These are phyloP conservation scores for Parasarocladium wereldwijsianum DNA, from an alignment of 2,329 filamentous ascomycete species.

Conservation along the genomic window DNA sequence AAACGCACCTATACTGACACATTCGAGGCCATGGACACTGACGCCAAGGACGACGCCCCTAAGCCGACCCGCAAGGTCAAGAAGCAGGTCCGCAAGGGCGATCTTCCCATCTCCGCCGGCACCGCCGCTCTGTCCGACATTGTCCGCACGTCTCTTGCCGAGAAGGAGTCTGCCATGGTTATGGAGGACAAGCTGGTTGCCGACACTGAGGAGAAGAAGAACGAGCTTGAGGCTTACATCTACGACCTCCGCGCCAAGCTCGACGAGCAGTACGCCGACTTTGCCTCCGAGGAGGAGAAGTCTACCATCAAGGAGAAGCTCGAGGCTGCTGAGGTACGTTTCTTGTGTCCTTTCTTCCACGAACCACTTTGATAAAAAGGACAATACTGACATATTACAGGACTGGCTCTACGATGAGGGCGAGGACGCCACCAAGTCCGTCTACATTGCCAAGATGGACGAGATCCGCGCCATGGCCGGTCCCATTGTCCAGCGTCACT, in stretches of 20 bases:
- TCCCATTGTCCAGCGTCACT: slow-evolving; percentile 85
- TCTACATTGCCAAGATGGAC: slow-evolving; percentile 90
- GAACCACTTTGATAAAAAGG: background rate
- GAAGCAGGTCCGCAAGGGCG: slow-evolving; percentile 98
- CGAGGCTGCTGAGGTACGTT: slow-evolving; percentile 67
- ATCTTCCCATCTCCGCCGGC: slow-evolving; percentile 72
- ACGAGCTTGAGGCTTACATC: slow-evolving; percentile 94
- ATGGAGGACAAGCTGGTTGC: slow-evolving; percentile 98
- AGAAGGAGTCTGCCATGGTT: slow-evolving; percentile 82
- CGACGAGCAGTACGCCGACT: slow-evolving; percentile 78
- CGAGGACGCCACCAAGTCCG: slow-evolving; percentile 83
- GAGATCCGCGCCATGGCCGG: slow-evolving; percentile 85
- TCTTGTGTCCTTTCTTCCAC: background rate
- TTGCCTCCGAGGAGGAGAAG: slow-evolving; percentile 88
- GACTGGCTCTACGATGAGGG: slow-evolving; percentile 98
- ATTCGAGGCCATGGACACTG: slow-evolving; percentile 69
- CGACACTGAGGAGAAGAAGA: slow-evolving; percentile 99
- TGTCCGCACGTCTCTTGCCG: slow-evolving; percentile 51
- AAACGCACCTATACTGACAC: slow-evolving; percentile 38
- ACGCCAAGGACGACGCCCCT: slow-evolving; percentile 49
- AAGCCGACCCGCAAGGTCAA: slow-evolving; percentile 96
- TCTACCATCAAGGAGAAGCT: slow-evolving; percentile 71
- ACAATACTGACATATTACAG: slow-evolving; percentile 28
- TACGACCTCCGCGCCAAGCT: slow-evolving; percentile 95
- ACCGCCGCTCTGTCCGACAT: slow-evolving; percentile 64